Conservation (phyloP, 805 yeast species). For the Candida glaebosa region DNA sequence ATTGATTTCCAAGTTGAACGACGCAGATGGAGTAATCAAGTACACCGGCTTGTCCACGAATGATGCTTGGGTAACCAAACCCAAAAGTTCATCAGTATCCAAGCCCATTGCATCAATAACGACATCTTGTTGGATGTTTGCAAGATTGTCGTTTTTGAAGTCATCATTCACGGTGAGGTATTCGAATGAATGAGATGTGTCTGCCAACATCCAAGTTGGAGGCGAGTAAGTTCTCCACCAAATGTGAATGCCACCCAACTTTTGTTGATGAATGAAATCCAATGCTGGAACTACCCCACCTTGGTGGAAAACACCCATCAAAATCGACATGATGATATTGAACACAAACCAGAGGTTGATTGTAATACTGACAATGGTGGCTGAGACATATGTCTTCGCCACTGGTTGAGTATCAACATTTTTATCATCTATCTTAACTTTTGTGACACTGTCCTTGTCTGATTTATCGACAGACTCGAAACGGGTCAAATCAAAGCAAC, state of each 20-base stretch:
- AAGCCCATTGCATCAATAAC: slow-evolving; percentile 52
- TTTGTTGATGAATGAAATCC: slow-evolving; percentile 28
- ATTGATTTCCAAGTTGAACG: slow-evolving; percentile 22
- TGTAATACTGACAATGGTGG: slow-evolving; percentile 16
- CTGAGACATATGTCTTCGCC: slow-evolving; percentile 3
- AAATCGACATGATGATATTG: slow-evolving; percentile 52
- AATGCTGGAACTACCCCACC: slow-evolving; percentile 81
- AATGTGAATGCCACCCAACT: slow-evolving; percentile 40
- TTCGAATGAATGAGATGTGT: slow-evolving; percentile 15
- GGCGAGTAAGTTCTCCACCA: slow-evolving; percentile 98
- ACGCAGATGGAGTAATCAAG: slow-evolving; percentile 40
- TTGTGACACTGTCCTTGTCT: background rate
- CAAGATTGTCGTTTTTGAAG: slow-evolving; percentile 6
- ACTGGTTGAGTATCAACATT: slow-evolving; percentile 8
- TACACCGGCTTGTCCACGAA: slow-evolving; percentile 8
- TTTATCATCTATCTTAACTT: slow-evolving; percentile 6
- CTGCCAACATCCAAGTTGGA: slow-evolving; percentile 76
- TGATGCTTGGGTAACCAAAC: slow-evolving; percentile 13
- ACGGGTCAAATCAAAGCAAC: slow-evolving; percentile 47
- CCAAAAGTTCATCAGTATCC: slow-evolving; percentile 19
- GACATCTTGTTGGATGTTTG: slow-evolving; percentile 12
- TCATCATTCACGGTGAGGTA: slow-evolving; percentile 14
- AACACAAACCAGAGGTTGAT: slow-evolving; percentile 57
- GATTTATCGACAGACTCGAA: slow-evolving; percentile 1
- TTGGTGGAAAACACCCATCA: slow-evolving; percentile 86